phyloP scores from a whole-genome alignment of 2,329 filamentous ascomycete genomes.

The Monosporascus ibericus region DNA sequence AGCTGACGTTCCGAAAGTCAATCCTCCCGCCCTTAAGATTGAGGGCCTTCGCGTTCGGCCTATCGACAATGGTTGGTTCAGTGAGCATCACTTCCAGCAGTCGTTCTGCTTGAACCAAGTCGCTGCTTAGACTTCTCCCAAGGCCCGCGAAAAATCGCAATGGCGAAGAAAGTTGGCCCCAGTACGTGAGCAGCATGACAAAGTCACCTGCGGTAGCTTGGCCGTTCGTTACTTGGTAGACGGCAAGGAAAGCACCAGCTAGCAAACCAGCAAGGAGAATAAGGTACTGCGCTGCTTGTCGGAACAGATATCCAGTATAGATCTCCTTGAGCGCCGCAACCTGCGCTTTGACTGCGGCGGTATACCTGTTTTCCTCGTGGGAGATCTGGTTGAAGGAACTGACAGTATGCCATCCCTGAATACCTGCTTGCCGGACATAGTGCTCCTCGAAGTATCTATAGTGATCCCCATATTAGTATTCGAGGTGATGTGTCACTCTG shows the following conservation, averaged over 20 bases:
- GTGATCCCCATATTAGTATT: neutral
- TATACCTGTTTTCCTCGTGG: constrained; percentile 50
- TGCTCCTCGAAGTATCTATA: constrained; percentile 46
- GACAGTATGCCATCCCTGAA: constrained; percentile 55
- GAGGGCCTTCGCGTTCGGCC: constrained; percentile 42
- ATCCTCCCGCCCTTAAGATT: constrained; percentile 47
- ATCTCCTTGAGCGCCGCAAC: constrained; percentile 32
- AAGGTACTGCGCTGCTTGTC: constrained; percentile 51
- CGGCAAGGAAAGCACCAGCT: constrained; percentile 53
- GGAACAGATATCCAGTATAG: constrained; percentile 41
- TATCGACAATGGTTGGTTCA: constrained; percentile 48
- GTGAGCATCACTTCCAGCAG: constrained; percentile 53
- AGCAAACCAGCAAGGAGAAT: constrained; percentile 65
- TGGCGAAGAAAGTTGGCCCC: constrained; percentile 65
- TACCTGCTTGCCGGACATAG: constrained; percentile 48
- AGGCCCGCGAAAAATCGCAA: constrained; percentile 62
- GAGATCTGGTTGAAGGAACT: constrained; percentile 53
- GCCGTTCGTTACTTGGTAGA: constrained; percentile 60
- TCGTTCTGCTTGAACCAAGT: constrained; percentile 52
- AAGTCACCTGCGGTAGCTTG: constrained; percentile 60
- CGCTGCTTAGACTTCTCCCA: constrained; percentile 49
- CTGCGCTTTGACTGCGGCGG: constrained; percentile 39
- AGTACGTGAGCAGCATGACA: constrained; percentile 66
- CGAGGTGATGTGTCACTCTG: constrained; percentile 16
- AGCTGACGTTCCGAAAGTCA: constrained; percentile 48